Evolutionary conservation across 192 early-diverging fungal genomes (phyloP).

Genomic region (Dimargaris xerosporica): DNA sequence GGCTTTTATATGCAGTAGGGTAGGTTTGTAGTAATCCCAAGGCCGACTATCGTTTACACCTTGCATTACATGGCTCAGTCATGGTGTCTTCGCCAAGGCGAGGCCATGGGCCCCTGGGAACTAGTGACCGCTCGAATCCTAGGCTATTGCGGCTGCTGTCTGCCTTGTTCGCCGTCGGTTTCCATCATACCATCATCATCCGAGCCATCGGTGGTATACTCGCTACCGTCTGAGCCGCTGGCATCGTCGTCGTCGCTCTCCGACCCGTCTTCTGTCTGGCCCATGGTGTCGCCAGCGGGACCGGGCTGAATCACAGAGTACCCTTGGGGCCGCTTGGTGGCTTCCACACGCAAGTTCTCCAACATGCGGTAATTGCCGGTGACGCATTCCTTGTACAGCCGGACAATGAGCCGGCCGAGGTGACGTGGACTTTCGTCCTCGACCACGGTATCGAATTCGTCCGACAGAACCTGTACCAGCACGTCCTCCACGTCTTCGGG

Average conservation of each 20-base stretch:
- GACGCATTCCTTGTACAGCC: constrained; percentile 8
- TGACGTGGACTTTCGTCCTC: not conserved
- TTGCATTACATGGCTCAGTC: too few relatives aligned
- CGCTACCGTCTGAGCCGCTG: not conserved
- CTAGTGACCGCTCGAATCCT: too few relatives aligned
- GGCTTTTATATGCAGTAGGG: too few relatives aligned
- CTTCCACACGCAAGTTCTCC: not conserved
- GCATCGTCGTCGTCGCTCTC: not conserved
- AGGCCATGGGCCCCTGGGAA: too few relatives aligned
- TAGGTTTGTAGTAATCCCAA: too few relatives aligned
- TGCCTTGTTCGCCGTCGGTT: too few relatives aligned
- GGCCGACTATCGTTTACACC: too few relatives aligned
- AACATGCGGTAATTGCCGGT: not conserved
- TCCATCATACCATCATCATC: too few relatives aligned
- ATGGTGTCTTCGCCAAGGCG: too few relatives aligned
- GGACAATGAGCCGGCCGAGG: not conserved
- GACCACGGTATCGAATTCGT: constrained; percentile 9
- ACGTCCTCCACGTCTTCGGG: constrained; percentile 8
- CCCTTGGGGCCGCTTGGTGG: not conserved
- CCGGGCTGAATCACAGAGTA: too few relatives aligned
- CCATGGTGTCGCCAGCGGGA: not conserved
- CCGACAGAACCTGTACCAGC: constrained; percentile 4
- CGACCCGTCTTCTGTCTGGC: not conserved
- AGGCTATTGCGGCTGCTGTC: too few relatives aligned
- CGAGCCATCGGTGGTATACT: not conserved